Evolutionary conservation across 371 early-diverging fungal species (phyloP), one percentile per base, ranked within the genome.

Genomic region (Mucor ambiguus): DNA sequence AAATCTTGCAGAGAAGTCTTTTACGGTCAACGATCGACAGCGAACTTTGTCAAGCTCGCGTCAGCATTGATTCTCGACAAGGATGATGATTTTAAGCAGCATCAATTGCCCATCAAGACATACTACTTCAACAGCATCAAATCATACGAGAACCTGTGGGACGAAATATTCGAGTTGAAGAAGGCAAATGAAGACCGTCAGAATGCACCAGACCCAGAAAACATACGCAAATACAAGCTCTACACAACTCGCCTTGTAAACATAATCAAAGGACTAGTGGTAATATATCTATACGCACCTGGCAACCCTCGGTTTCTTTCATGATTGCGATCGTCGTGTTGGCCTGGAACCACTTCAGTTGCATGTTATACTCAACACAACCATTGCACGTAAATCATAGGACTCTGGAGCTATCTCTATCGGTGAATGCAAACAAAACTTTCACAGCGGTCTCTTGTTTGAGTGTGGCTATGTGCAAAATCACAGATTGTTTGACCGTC

Each of bases 391-490:
- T 56, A 56, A 16, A 41, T 61, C 33, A 30, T 58, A 69, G 70
- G 63, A 67, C 41, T 32, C 65, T 4, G 55, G 66, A 9, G 68
- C 60, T 12, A 67, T 79, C 22, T 54, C 73, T 16, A 58, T 65
- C 3, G 59, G 62, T 0, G 75, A 78, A 43, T 76, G 73, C 54
- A 78, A 75, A 55, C 65, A 72, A 18, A 66, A 79, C 24, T 69
- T 82, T 20, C 76, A 74, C 11, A 75, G 70, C 38, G 77, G 76
- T 20, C 43, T 89, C 28, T 72, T 91, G 38, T 82, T 85, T 54
- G 72, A 81, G n/a, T 75, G 85, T 10, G 79, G 76, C 1, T 60
- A 89, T 24, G 83, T 90, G 18, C 70, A 70, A 4, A 82, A 77
- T 61, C 78, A 80, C 28, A 61, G 64, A 20, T 46, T 79, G 41